phyloP scores from a whole-genome alignment of 2,329 filamentous ascomycete genomes.

The Penicillium brasilianum region DNA sequence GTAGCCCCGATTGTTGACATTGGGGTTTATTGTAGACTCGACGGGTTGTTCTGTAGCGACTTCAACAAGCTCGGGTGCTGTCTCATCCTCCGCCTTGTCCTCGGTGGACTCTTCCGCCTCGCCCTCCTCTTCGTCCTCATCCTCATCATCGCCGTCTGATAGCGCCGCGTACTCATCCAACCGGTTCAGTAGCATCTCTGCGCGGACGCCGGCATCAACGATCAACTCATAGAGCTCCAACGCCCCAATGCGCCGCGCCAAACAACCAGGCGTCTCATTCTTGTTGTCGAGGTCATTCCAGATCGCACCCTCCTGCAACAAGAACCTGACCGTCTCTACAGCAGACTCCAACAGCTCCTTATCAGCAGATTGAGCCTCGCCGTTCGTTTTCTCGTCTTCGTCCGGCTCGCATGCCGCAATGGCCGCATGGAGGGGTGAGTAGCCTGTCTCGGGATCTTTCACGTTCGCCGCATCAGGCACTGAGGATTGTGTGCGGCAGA shows the following conservation, averaged over 20 bases:
- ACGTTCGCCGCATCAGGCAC: conserved; percentile 67
- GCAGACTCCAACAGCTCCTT: conserved; percentile 60
- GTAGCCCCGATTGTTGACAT: conserved; percentile 69
- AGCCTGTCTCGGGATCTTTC: conserved; percentile 83
- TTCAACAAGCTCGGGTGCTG: conserved; percentile 35
- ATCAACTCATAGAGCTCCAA: conserved; percentile 77
- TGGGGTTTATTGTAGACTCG: conserved; percentile 30
- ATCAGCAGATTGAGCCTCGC: conserved; percentile 34
- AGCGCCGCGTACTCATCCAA: conserved; percentile 82
- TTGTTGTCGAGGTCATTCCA: conserved; percentile 94
- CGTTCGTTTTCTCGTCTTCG: conserved; percentile 36
- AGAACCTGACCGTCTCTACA: conserved; percentile 70
- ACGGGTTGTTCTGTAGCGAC: conserved; percentile 19
- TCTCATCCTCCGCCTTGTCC: conserved; percentile 19
- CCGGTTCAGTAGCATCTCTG: conserved; percentile 82
- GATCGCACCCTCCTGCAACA: conserved; percentile 87
- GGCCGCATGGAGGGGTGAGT: conserved; percentile 86
- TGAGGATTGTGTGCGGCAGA: conserved; percentile 62
- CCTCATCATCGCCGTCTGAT: conserved; percentile 42
- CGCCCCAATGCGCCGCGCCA: conserved; percentile 73
- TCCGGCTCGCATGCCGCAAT: conserved; percentile 72
- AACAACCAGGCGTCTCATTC: conserved; percentile 88
- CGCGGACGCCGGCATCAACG: conserved; percentile 87
- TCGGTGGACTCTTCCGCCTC: conserved; percentile 22
- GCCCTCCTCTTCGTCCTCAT: conserved; percentile 30